These are phyloP conservation scores for Epichloe bromicola DNA, from an alignment of 2,329 filamentous ascomycete species.

Conservation along the genomic window DNA sequence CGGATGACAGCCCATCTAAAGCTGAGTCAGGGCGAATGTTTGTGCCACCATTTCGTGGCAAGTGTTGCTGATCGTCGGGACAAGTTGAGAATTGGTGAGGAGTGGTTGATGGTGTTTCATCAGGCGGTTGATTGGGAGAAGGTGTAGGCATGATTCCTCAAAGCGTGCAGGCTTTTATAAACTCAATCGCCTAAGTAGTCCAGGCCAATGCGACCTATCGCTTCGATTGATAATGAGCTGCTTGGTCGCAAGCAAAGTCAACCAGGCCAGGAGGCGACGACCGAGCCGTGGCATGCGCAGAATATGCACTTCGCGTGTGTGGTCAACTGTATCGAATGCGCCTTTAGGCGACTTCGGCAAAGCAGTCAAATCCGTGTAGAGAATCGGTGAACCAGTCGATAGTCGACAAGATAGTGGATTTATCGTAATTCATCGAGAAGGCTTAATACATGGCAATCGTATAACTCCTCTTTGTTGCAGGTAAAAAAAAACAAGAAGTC, in stretches of 20 bases:
- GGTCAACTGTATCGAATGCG: not conserved
- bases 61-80: constrained; percentile 27
- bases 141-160: constrained; percentile 30
- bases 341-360: not conserved
- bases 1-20: constrained; percentile 12
- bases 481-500: not conserved
- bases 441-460: constrained; percentile 1
- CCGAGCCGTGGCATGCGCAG: too few relatives aligned
- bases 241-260: not conserved
- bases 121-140: constrained; percentile 27
- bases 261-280: not conserved
- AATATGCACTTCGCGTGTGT: not conserved
- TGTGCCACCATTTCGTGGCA: constrained; percentile 12
- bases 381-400: not conserved
- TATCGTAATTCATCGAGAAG: constrained; percentile 2
- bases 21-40: constrained; percentile 11
- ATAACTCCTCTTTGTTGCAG: not conserved
- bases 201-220: not conserved
- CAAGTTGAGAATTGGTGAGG: constrained; percentile 29
- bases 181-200: not conserved
- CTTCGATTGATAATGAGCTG: not conserved
- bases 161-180: not conserved
- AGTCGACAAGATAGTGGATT: not conserved
- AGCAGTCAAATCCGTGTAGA: not conserved
- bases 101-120: constrained; percentile 22